Evolutionary conservation across 1,139 yeast genomes (phyloP).

Genomic region (Groenewaldozyma auringiensis): DNA sequence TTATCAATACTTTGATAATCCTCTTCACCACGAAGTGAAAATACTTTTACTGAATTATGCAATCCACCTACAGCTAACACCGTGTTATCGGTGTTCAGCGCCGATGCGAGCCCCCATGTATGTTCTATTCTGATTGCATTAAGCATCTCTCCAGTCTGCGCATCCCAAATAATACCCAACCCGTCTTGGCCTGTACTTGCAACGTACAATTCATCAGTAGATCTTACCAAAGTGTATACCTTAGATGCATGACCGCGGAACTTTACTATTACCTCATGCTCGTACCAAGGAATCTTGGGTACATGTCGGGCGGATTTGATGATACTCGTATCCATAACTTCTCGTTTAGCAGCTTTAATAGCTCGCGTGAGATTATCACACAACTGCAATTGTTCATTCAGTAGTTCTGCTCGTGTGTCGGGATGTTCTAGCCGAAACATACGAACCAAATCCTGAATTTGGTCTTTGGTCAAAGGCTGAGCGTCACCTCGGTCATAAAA

Average conservation of each 20-base stretch:
- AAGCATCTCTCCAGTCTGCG: conserved; percentile 73
- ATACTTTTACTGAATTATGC: conserved; percentile 70
- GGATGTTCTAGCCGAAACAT: not conserved
- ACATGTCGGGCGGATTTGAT: conserved; percentile 15
- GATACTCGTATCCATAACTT: conserved; percentile 19
- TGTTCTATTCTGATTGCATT: conserved; percentile 48
- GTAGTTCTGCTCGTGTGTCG: not conserved
- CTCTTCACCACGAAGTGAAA: conserved; percentile 25
- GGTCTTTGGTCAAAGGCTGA: not conserved
- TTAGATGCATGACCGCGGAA: conserved; percentile 73
- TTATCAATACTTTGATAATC: not conserved
- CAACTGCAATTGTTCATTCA: not conserved
- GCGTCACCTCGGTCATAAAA: too few species aligned
- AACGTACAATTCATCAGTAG: conserved; percentile 48
- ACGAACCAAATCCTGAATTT: not conserved
- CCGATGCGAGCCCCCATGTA: conserved; percentile 8
- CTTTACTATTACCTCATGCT: conserved; percentile 20
- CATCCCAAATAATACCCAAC: conserved; percentile 76
- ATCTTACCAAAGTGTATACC: conserved; percentile 64
- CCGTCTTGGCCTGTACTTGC: conserved; percentile 81
- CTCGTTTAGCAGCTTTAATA: conserved; percentile 10
- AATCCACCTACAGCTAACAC: conserved; percentile 76
- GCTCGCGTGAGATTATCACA: not conserved
- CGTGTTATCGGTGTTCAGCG: not conserved
- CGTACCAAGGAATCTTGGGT: conserved; percentile 14